These are phyloP conservation scores for Corylus heterophylla DNA, from an alignment of 306 rosid genomes.

Conservation along the genomic window DNA sequence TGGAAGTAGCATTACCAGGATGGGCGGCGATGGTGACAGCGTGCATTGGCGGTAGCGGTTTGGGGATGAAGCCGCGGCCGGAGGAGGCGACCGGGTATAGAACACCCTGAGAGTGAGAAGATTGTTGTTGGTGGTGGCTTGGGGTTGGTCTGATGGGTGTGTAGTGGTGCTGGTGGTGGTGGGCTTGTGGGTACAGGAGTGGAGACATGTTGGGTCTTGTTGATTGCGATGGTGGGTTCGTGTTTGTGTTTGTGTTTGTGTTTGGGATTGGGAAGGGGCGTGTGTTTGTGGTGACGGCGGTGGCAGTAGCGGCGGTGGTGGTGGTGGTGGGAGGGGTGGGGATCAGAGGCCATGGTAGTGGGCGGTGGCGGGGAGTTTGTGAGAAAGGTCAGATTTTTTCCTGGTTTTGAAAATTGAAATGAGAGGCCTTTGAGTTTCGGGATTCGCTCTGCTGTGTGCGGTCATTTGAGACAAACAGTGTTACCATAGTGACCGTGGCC, in stretches of 20 bases:
- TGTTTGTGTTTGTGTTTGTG: background rate
- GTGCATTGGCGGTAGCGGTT: constrained; percentile 40
- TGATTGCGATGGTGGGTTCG: constrained; percentile 24
- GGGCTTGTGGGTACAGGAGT: constrained; percentile 38
- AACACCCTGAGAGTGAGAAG: constrained; percentile 32
- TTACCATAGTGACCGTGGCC: too few species aligned
- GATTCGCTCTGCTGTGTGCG: too few species aligned
- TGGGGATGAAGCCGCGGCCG: constrained; percentile 49
- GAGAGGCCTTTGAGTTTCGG: too few species aligned
- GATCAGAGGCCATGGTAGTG: background rate
- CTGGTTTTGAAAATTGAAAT: background rate
- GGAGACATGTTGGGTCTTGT: constrained; percentile 38
- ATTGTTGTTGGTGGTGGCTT: constrained; percentile 27
- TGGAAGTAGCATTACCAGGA: constrained; percentile 2
- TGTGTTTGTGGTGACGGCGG: constrained; percentile 6
- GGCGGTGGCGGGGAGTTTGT: constrained; percentile 8
- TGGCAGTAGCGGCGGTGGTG: background rate
- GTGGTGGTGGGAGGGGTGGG: constrained; percentile 19
- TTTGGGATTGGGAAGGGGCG: constrained; percentile 26
- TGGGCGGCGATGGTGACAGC: constrained; percentile 47
- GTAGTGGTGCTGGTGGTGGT: constrained; percentile 28
- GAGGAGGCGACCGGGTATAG: constrained; percentile 59
- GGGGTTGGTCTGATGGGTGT: constrained; percentile 36
- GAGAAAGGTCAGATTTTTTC: background rate
- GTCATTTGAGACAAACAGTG: too few species aligned